phyloP scores from a whole-genome alignment of 2,329 filamentous ascomycete species.

The Xylariales sp. region DNA sequence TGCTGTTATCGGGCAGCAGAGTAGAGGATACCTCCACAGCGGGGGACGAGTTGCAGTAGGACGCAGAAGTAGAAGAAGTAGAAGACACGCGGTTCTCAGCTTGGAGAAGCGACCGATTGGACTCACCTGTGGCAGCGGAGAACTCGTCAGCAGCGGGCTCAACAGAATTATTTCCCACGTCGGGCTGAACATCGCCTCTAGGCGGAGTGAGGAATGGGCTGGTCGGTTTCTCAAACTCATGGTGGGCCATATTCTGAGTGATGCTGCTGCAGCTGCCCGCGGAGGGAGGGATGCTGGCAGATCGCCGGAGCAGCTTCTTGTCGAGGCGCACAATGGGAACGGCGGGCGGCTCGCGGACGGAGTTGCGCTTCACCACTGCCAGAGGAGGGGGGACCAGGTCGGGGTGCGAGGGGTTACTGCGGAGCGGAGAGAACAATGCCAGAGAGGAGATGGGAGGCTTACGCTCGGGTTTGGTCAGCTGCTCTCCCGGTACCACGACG shows the following conservation, averaged over 20 bases:
- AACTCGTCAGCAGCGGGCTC: not conserved
- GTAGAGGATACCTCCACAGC: too few species aligned
- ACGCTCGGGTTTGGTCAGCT: not conserved
- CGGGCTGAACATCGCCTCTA: too few species aligned
- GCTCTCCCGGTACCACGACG: not conserved
- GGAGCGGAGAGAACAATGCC: conserved; percentile 4
- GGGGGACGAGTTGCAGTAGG: not conserved
- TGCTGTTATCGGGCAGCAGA: too few species aligned
- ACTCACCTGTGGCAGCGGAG: not conserved
- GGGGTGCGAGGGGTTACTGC: conserved; percentile 6
- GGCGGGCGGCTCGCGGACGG: not conserved
- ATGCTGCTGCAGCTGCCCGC: not conserved
- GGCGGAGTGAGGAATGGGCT: too few species aligned
- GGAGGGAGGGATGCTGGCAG: conserved; percentile 3
- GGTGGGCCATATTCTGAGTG: not conserved
- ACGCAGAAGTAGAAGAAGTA: not conserved
- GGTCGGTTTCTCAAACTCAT: too few species aligned
- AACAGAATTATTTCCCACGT: too few species aligned
- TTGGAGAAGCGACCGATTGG: not conserved
- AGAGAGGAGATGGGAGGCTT: not conserved
- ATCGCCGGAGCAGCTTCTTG: conserved; percentile 1
- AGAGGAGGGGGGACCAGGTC: conserved; percentile 6
- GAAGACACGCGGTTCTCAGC: not conserved
- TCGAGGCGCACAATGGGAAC: not conserved
- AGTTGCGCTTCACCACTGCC: conserved; percentile 7